Base-by-base conservation (phyloP, 192 early-diverging fungal genomes). In the Backusella morwellensis region DNA sequence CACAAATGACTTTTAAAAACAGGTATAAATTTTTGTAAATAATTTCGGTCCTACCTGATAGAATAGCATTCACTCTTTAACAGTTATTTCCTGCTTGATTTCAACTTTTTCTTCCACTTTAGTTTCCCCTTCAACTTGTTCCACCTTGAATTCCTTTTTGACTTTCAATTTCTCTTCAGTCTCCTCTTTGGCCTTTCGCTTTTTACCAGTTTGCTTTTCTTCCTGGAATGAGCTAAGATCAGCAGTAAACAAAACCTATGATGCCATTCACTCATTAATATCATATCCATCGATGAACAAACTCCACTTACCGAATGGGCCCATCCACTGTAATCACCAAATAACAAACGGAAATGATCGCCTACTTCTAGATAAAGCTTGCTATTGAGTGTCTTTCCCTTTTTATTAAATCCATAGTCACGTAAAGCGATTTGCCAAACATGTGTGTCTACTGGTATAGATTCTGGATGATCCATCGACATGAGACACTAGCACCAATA, bases 381-480 rank as follows among this genome's bases (percentile, higher is more conserved):
- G 6, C 83, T 70, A 4, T 90, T 92, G 54, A 97, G 85, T 6
- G 91, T 82, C 71, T 87, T 81, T 42, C 83, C 77, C 29, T 79
- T 81, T 6, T 75, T 81, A 11, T 78, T 74, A 19, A 94, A 88
- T 41, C 85, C 82, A 80, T 97, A 98, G 50, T 96, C 91, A 35
- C 92, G 85, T 26, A 87, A 75, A 1, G 95, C 98, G 50, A 99
- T 96, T 81, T 97, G 93, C 95, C 96, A 97, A 0, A 99, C 96
- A 78, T 99, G 98, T 1, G 96, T 97, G 74, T 99, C 98, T 0
- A 99, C 91, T 0, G 96, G 96, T 23, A 95, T 92, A 0, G 91
- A 89, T 12, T 90, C 87, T 0, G 79, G 76, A 69, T 97, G 96
- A 84, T 98, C 96, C 59, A 99, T 83, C 5, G 93, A 92, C 94